A percentile compares a stretch with the other conserved stretches of the same genome.
Evolutionary conservation across 2,329 filamentous ascomycete genomes (phyloP).

Genomic region (Hypoxylon sp.): DNA sequence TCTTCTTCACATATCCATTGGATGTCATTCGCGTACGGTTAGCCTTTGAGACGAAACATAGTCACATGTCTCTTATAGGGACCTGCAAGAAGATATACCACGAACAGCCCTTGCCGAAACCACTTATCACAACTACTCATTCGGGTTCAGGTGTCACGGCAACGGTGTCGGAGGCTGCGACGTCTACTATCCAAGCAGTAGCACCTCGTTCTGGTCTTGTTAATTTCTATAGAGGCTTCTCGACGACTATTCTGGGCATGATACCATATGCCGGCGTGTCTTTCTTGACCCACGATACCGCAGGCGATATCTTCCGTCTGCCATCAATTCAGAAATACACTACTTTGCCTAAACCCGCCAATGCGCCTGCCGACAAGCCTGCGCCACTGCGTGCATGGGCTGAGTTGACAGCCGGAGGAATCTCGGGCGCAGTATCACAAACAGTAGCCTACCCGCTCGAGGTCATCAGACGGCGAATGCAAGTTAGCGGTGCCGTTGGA

Average conservation of each 20-base stretch:
- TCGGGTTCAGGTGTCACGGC: constrained; percentile 52
- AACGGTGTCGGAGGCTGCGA: constrained; percentile 60
- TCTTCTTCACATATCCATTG: constrained; percentile 96
- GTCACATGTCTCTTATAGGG: constrained; percentile 77
- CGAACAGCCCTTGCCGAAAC: constrained; percentile 71
- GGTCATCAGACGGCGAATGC: constrained; percentile 93
- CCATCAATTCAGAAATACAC: constrained; percentile 79
- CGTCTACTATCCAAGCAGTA: constrained; percentile 64
- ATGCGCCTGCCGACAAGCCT: constrained; percentile 71
- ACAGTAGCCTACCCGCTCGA: constrained; percentile 95
- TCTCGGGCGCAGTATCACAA: constrained; percentile 91
- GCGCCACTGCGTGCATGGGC: constrained; percentile 86
- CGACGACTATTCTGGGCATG: constrained; percentile 93
- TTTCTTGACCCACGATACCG: constrained; percentile 94
- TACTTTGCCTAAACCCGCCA: constrained; percentile 75
- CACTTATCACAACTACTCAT: constrained; percentile 54
- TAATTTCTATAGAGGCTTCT: constrained; percentile 97
- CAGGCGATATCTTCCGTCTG: constrained; percentile 84
- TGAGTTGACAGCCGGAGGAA: constrained; percentile 85
- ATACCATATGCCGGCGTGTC: constrained; percentile 95
- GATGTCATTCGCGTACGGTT: constrained; percentile 93
- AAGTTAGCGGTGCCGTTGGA: constrained; percentile 94
- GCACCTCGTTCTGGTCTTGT: constrained; percentile 77
- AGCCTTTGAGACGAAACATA: constrained; percentile 91
- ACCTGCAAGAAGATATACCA: constrained; percentile 91